Base-by-base conservation (phyloP, 768 basidiomycete genomes). In the Mycena capillaripes region DNA sequence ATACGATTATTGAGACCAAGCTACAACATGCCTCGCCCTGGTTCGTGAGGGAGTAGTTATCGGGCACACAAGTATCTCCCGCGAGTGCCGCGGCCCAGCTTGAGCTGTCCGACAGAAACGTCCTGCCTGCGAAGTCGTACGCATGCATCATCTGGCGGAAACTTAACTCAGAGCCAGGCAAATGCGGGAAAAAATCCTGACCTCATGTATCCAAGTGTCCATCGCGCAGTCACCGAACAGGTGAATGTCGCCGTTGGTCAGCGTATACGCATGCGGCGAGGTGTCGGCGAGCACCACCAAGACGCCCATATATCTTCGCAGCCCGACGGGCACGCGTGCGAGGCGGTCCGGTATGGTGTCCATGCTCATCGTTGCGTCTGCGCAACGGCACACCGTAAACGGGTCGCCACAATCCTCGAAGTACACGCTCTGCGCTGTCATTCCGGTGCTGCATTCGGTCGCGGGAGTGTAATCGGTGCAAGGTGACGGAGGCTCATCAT, bases 131-230 rank as follows among this genome's bases (percentile, higher is more conserved):
- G 72, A 74, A 83, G 55, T 83, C 82, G 70, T 70, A 82, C 23
- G 82, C 76, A 67, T 83, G 82, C 25, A 69, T 76, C 34, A 78
- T 64, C 81, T 83, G 21, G 3, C 6, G 72, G 12, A 12, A 2
- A 25, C 9, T 38, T 11, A 60, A n/a, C 9, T 34, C 10, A n/a
- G 2, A 7, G 11, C 60, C 32, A 8, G 8, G 14, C 3, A 25
- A 57, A 59, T 56, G n/a, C n/a, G n/a, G n/a, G n/a, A n/a, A n/a
- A n/a, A n/a, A n/a, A n/a, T n/a, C n/a, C n/a, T n/a, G n/a, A 82
- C 81, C 78, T 83, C 81, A 56, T 83, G 82, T 14, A 82, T 61
- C 81, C 81, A 81, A 11, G 76, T 68, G 38, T 82, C 69, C 66
- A 79, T 72, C 29, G 44, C 58, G 14, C 74, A 59, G 52, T 78